Base-by-base conservation (phyloP, 495 filamentous ascomycete genomes). In the Penicillium diatomitis region DNA sequence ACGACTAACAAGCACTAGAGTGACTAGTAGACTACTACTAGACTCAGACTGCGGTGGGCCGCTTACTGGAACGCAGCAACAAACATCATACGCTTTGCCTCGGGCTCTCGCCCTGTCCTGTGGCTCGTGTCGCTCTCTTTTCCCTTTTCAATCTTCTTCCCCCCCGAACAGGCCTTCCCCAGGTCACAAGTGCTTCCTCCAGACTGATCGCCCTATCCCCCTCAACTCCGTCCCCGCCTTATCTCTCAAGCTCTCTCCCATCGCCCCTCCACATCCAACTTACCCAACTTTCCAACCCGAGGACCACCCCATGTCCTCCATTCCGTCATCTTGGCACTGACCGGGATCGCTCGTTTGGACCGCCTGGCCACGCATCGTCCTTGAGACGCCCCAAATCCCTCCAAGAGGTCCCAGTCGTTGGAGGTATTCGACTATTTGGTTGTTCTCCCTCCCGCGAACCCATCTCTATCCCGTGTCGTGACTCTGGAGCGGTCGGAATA, bases 101-200 rank as follows among this genome's bases (percentile, higher is more conserved):
- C 20, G 20, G 20, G 20, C 20, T 20, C 20, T 20, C 20, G 20
- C 20, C 20, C 20, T 20, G 20, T 20, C 20, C 20, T 20, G 20
- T 20, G 20, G 20, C 20, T 20, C 20, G 20, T 20, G 20, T 20
- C 20, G 20, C 20, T 20, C 20, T 1, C 20, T 20, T 20, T 20
- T 20, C 20, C 20, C 20, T 36, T 36, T 36, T 41, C 44, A 41
- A 51, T 47, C 52, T 47, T 32, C 39, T 44, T 41, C 35, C 45
- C 35, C 45, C 31, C 31, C 55, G 49, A 54, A 54, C 48, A 45
- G 44, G 49, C 20, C 43, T 60, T 60, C 56, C 59, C 53, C 59
- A 58, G 55, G 53, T 55, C 40, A 41, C 29, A 20, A 20, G 20
- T 20, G 40, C 31, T 31, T 30, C 53, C 55, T 61, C 52, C 52